Evolutionary conservation across 1,139 yeast species (phyloP), one percentile per base, ranked within the genome.

Genomic region (Magnusiomyces sp.): DNA sequence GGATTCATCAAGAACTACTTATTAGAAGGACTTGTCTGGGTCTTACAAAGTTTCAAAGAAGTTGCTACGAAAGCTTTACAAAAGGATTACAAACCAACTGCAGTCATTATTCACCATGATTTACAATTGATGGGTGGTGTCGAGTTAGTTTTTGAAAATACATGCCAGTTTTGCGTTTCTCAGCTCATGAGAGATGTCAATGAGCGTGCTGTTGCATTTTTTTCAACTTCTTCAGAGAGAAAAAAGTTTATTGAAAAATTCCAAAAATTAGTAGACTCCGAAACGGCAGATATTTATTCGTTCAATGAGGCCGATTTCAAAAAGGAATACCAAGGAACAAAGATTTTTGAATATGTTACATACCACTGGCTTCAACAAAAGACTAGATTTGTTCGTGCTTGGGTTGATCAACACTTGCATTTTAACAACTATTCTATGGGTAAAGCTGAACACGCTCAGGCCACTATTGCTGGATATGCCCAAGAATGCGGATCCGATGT

Each of bases 361-460:
- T 37, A 48, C 32, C 45, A 48, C 44, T 51, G 53, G 53, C 41
- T 51, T 10, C 38, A 38, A n/a, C 49, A 51, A 29, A 51, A 51
- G 42, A 51, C 51, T 5, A 46, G 48, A 34, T 51, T 51, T 48
- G 53, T 51, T 19, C 51, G 53, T 9, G 53, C 51, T 2, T 51
- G 51, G 51, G 53, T 45, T 9, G 53, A 51, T 16, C 51, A 51
- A 17, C 53, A 51, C 38, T 33, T 48, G 34, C 51, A 51, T 29
- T 51, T 51, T 41, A 51, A 51, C 50, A 51, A 51, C 39, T 51
- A 51, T 16, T 46, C 51, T 27, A 48, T 51, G 51, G 51, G 51
- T 6, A 48, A 48, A 34, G 53, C 53, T 2, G 53, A 48, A 29
- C n/a, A 43, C 23, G 50, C 53, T 2, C 53, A 51, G 40, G 38